phyloP scores from a whole-genome alignment of 169 alveolate genomes.

The Miamiensis avidus region DNA sequence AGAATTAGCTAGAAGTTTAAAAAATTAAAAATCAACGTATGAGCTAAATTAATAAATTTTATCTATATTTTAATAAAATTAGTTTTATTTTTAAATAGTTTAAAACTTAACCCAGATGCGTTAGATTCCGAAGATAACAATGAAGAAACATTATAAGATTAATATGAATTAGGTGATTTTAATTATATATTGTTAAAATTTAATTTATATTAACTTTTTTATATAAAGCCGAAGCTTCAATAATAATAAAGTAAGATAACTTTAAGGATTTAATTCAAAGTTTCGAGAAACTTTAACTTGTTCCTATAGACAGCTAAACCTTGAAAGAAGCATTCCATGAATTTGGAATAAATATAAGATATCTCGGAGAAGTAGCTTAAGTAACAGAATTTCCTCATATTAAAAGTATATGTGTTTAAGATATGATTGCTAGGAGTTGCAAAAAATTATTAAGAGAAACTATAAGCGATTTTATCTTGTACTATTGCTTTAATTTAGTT shows the following conservation, averaged over 20 bases:
- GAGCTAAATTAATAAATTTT: background rate
- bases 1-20: too few relatives aligned
- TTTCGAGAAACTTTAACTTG: background rate
- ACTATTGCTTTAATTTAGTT: too few relatives aligned
- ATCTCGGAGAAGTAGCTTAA: slow-evolving; percentile 70
- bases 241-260: background rate
- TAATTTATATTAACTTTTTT: too few relatives aligned
- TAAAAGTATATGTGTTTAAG: slow-evolving; percentile 64
- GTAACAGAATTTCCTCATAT: slow-evolving; percentile 66
- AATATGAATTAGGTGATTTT: background rate
- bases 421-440: slow-evolving; percentile 72
- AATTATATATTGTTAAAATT: too few relatives aligned
- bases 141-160: background rate
- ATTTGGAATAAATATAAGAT: slow-evolving; percentile 74
- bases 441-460: slow-evolving; percentile 49
- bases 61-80: too few relatives aligned
- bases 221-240: background rate
- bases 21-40: background rate
- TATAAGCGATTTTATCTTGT: background rate
- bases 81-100: background rate
- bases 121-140: background rate
- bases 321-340: slow-evolving; percentile 47
- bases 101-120: background rate
- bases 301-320: background rate
- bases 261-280: too few relatives aligned